Evolutionary conservation across 352 stramenopile genomes (phyloP).

Genomic region (Pythium aristosporum): DNA sequence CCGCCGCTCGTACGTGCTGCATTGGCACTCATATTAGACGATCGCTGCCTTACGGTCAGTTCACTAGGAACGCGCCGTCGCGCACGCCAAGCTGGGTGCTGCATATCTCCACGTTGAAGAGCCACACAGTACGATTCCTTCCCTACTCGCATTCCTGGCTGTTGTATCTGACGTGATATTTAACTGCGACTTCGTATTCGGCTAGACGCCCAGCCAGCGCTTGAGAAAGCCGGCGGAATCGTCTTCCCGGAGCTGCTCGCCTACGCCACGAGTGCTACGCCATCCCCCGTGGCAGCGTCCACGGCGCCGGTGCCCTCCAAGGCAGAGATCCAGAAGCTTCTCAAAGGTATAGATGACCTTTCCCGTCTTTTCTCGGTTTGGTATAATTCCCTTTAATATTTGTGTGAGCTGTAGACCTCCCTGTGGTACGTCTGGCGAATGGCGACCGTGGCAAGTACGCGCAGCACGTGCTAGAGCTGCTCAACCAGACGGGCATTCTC

Average conservation of each 20-base stretch:
- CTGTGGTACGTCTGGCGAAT: neutral
- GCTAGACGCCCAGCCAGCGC: constrained; percentile 54
- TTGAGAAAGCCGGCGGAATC: constrained; percentile 41
- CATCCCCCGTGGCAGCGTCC: neutral
- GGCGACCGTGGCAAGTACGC: constrained; percentile 11
- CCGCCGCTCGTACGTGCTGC: constrained; percentile 29
- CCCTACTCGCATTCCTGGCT: neutral
- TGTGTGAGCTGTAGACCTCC: constrained; percentile 8
- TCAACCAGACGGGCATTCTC: constrained; percentile 68
- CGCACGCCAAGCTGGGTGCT: constrained; percentile 41
- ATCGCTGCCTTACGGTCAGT: neutral
- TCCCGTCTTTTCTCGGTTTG: neutral
- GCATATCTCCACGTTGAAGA: constrained; percentile 61
- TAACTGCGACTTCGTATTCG: neutral
- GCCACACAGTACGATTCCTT: constrained; percentile 43
- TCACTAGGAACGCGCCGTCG: constrained; percentile 36
- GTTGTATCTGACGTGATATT: neutral
- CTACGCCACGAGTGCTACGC: constrained; percentile 27
- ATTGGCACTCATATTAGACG: neutral
- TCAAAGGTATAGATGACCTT: neutral
- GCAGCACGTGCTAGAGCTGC: constrained; percentile 32
- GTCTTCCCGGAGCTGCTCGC: constrained; percentile 42
- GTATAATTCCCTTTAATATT: neutral
- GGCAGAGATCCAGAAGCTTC: constrained; percentile 11
- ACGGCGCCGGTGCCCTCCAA: constrained; percentile 1